phyloP scores from a whole-genome alignment of 83 land plant genomes.

The Diphasiastrum complanatum region DNA sequence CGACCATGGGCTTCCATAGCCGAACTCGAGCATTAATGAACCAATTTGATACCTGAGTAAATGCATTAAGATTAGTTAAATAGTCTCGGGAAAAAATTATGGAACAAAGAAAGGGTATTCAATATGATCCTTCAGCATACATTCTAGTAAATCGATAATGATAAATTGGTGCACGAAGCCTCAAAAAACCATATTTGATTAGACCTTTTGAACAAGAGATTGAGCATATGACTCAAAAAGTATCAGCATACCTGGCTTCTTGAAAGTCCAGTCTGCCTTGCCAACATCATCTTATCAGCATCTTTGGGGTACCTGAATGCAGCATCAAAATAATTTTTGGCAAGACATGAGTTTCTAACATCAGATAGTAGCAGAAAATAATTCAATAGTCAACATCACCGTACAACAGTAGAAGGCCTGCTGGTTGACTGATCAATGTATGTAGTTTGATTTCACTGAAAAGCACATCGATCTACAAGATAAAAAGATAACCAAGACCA shows the following conservation, averaged over 20 bases:
- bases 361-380: no score
- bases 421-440: no score
- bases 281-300: conserved; percentile 66
- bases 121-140: no score
- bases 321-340: no score
- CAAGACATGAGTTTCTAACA: no score
- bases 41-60: conserved; percentile 75
- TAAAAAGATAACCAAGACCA: no score
- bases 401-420: conserved; percentile 12
- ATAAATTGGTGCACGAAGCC: neutral
- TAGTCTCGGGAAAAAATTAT: no score
- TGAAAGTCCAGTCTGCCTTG: conserved; percentile 71
- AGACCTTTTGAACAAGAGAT: neutral
- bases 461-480: no score
- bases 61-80: no score
- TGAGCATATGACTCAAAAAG: neutral
- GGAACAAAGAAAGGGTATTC: no score
- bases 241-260: conserved; percentile 51
- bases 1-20: conserved; percentile 95
- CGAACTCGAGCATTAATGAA: conserved; percentile 88
- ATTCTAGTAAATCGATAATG: neutral
- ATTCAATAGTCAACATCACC: no score
- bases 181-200: neutral
- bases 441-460: neutral
- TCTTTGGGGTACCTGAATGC: conserved; percentile 69